phyloP scores from a whole-genome alignment of 345 rosid genomes.

The Salix dunnii region DNA sequence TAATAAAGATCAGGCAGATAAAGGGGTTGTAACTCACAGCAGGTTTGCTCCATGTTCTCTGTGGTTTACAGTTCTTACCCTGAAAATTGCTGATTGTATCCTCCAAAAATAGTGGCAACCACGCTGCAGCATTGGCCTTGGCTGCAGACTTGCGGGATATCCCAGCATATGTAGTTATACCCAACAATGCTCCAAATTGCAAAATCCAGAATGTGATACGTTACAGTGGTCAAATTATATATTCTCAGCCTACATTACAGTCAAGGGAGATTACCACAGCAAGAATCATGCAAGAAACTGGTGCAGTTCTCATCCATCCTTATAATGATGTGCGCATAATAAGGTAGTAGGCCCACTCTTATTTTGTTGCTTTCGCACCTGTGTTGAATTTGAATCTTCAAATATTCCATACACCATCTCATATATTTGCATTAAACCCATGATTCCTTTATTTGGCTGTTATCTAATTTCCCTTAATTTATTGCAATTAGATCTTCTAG shows the following conservation, averaged over 20 bases:
- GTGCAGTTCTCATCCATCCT: constrained; percentile 78
- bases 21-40: constrained; percentile 93
- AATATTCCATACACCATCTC: neutral
- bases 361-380: neutral
- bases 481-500: neutral
- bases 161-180: constrained; percentile 71
- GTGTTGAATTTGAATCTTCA: neutral
- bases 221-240: constrained; percentile 70
- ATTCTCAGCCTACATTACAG: constrained; percentile 64
- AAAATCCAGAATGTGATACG: constrained; percentile 81
- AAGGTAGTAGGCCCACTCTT: constrained; percentile 44
- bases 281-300: constrained; percentile 63
- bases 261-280: constrained; percentile 67
- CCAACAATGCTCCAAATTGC: constrained; percentile 83
- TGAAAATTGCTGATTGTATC: constrained; percentile 12
- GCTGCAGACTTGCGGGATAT: constrained; percentile 78
- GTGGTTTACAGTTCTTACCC: neutral
- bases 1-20: constrained; percentile 54
- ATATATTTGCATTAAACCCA: too few relatives aligned
- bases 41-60: constrained; percentile 40
- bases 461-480: neutral
- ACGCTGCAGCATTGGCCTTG: constrained; percentile 92
- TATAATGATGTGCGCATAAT: constrained; percentile 69
- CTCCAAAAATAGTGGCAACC: constrained; percentile 65
- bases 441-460: too few relatives aligned